A percentile compares a stretch with the other conserved stretches of the same genome.
Evolutionary conservation across 1,284 basidiomycete genomes (phyloP).

Genomic region (Grifola frondosa): DNA sequence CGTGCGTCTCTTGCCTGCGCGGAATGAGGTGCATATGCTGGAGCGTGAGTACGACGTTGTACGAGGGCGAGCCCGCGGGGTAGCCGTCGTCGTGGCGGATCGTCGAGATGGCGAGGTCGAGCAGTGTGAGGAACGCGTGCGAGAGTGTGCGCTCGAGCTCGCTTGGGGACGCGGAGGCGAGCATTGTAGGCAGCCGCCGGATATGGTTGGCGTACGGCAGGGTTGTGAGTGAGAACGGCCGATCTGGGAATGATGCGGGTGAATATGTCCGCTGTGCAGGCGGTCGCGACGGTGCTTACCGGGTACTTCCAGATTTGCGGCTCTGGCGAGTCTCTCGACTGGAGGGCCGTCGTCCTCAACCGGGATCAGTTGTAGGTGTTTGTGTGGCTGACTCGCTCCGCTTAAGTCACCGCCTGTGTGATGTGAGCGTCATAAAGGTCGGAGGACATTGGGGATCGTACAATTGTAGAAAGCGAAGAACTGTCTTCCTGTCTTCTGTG

Average conservation of each 20-base stretch:
- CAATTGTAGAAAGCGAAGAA: slow-evolving; percentile 88
- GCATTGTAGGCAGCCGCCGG: slow-evolving; percentile 57
- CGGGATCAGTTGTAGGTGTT: slow-evolving; percentile 83
- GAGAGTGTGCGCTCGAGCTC: slow-evolving; percentile 59
- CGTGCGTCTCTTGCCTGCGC: slow-evolving; percentile 58
- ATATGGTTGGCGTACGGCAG: slow-evolving; percentile 83
- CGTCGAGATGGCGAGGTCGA: slow-evolving; percentile 80
- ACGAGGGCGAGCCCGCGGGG: slow-evolving; percentile 64
- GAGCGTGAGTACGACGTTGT: slow-evolving; percentile 81
- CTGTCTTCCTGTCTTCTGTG: slow-evolving; percentile 53
- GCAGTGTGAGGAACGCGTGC: slow-evolving; percentile 66
- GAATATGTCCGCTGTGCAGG: slow-evolving; percentile 1
- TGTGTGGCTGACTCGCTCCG: slow-evolving; percentile 86
- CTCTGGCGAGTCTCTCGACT: slow-evolving; percentile 65
- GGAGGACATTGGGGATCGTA: slow-evolving; percentile 29
- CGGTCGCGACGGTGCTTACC: slow-evolving; percentile 42
- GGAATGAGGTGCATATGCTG: slow-evolving; percentile 85
- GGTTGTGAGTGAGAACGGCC: slow-evolving; percentile 64
- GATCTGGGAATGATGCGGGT: slow-evolving; percentile 46
- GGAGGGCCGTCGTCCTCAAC: slow-evolving; percentile 66
- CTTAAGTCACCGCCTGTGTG: slow-evolving; percentile 69
- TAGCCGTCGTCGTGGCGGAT: slow-evolving; percentile 64
- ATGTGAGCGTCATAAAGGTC: not conserved
- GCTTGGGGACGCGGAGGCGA: slow-evolving; percentile 42
- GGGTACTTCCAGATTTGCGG: slow-evolving; percentile 55